Base-by-base conservation (phyloP, 768 basidiomycete species). In the Phlegmacium glaucopus region DNA sequence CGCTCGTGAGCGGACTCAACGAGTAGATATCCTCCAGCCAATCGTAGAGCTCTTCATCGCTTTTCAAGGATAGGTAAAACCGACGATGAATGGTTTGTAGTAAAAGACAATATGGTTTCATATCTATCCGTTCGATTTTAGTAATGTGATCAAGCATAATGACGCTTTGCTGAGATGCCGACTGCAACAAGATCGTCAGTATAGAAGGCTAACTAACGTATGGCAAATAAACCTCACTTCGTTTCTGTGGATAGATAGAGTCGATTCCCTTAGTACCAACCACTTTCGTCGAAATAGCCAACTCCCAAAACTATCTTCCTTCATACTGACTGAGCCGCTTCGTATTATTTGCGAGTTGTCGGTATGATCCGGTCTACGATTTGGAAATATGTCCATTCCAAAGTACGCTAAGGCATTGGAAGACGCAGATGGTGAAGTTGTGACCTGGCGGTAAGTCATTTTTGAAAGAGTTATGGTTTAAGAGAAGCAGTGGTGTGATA, bases 11-110 rank as follows among this genome's bases (percentile, higher is more conserved):
- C 3, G 94, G 93, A 59, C 89, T 91, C 39, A 93, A 80, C 5
- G 81, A 82, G 68, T 98, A 97, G 51, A 99, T 86, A 62, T 96
- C 94, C 61, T 99, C 95, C 65, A 94, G 90, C 94, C 94, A 98
- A 13, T 85, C 85, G 59, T 99, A 99, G n/a, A 99, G 77, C 60
- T 99, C 95, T 56, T 94, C 92, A 61, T 99, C 94, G 54, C 76
- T 90, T 72, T 94, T 96, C 53, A 96, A 72, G 2, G 90, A 82
- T 41, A 94, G 69, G 61, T 79, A 87, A 60, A 81, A 86, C 32
- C 86, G 82, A 63, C 87, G 90, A 48, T 92, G 87, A 58, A 85
- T 88, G 4, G 87, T 84, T 58, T 94, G 90, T 16, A 99, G 67
- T 12, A 92, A 71, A 0, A 99, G 72, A 61, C 95, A 98, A 62